Conservation (phyloP, 2,329 filamentous ascomycete genomes). For the Diaporthe nobilis region DNA sequence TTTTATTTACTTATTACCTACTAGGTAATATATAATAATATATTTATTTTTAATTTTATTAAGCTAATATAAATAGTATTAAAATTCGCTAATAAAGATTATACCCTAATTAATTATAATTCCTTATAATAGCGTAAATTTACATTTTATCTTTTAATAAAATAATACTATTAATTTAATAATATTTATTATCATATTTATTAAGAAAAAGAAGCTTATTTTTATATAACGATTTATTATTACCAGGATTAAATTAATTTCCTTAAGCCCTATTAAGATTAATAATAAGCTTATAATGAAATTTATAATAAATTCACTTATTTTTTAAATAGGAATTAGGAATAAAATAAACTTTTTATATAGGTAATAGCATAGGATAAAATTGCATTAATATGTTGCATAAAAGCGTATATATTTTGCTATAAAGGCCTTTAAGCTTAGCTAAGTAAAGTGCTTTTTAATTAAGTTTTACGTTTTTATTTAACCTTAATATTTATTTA, state of each 20-base stretch:
- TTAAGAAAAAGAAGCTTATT: not conserved
- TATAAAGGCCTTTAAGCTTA: not conserved
- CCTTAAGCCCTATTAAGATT: not conserved
- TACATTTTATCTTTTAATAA: too few relatives aligned
- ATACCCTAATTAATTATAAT: not conserved
- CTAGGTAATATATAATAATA: too few relatives aligned
- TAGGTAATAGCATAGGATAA: not conserved
- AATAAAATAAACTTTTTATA: not conserved
- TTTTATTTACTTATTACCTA: too few relatives aligned
- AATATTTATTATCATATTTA: not conserved
- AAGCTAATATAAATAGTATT: not conserved
- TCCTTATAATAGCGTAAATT: too few relatives aligned
- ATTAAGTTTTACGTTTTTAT: not conserved
- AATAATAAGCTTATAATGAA: not conserved
- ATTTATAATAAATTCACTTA: not conserved
- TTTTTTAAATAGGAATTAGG: not conserved
- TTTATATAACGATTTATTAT: not conserved
- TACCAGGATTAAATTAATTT: not conserved
- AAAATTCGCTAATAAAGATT: not conserved
- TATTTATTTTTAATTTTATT: not conserved
- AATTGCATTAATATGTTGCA: constrained; percentile 8
- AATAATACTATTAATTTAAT: not conserved
- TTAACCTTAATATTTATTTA: not conserved
- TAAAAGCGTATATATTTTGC: not conserved
- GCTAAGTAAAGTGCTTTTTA: not conserved